Conservation (phyloP, 129 eudicot genomes). For the Tanacetum coccineum region DNA sequence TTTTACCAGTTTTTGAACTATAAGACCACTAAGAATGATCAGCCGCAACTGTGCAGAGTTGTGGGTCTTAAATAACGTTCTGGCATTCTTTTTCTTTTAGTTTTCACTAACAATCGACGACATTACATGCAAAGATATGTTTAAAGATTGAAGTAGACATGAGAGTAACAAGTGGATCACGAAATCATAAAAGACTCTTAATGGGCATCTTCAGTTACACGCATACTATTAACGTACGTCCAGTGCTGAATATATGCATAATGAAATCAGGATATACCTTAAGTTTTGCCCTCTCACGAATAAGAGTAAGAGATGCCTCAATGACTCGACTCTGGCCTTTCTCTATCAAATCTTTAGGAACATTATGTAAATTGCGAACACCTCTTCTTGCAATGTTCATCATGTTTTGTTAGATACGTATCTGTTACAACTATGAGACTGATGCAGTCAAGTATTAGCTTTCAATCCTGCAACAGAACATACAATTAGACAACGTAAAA, state of each 20-base stretch:
- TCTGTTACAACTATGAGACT: conserved; percentile 11
- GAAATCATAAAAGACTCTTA: too few relatives aligned
- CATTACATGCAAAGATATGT: too few relatives aligned
- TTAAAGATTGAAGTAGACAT: too few relatives aligned
- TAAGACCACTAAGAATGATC: too few relatives aligned
- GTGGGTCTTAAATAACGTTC: conserved; percentile 11
- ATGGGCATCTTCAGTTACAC: too few relatives aligned
- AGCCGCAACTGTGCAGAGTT: neutral
- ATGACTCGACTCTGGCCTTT: conserved; percentile 86
- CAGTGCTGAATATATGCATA: neutral
- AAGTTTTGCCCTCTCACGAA: conserved; percentile 96
- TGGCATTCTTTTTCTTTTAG: neutral
- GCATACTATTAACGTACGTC: too few relatives aligned
- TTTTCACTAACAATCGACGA: too few relatives aligned
- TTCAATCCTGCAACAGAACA: too few relatives aligned
- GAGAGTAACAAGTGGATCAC: too few relatives aligned
- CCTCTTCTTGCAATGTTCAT: conserved; percentile 66
- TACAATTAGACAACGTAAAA: too few relatives aligned
- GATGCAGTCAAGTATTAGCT: too few relatives aligned
- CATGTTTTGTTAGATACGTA: conserved; percentile 37
- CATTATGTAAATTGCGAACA: conserved; percentile 61
- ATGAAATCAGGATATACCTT: conserved; percentile 44
- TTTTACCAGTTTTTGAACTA: neutral
- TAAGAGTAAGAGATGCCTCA: conserved; percentile 94
- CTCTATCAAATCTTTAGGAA: conserved; percentile 68